These are phyloP conservation scores for Chaetoscypha palmicola DNA, from an alignment of 2,329 filamentous ascomycete genomes.

Conservation along the genomic window DNA sequence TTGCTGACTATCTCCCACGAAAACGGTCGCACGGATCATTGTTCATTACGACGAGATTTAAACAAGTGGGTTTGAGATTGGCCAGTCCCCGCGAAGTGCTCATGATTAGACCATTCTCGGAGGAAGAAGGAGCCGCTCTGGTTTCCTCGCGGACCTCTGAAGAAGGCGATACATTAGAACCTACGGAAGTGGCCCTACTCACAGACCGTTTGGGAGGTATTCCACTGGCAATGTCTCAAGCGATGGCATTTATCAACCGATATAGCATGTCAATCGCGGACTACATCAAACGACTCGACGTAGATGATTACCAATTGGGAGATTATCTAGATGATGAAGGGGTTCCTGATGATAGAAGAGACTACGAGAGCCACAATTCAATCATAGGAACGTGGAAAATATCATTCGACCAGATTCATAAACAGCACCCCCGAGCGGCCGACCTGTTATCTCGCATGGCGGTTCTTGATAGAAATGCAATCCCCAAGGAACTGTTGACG, in stretches of 20 bases:
- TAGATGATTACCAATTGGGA: background rate
- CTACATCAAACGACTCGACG: slow-evolving; percentile 32
- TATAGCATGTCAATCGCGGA: slow-evolving; percentile 19
- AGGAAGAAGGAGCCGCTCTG: background rate
- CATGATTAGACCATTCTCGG: background rate
- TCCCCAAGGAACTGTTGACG: background rate
- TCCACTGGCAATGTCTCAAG: slow-evolving; percentile 24
- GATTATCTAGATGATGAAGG: too few relatives aligned
- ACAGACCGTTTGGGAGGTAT: slow-evolving; percentile 17
- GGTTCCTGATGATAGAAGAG: too few relatives aligned
- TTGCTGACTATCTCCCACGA: background rate
- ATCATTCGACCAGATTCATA: slow-evolving; percentile 31
- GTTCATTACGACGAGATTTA: background rate
- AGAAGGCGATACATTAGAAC: too few relatives aligned
- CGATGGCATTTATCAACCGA: slow-evolving; percentile 19
- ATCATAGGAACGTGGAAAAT: slow-evolving; percentile 34
- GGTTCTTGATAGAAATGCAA: slow-evolving; percentile 9
- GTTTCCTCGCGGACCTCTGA: background rate
- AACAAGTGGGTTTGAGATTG: background rate
- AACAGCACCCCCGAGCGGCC: slow-evolving; percentile 8
- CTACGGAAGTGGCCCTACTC: background rate
- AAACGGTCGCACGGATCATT: background rate
- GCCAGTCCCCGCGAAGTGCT: background rate
- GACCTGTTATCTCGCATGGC: slow-evolving; percentile 16
- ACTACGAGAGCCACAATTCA: too few relatives aligned